Conservation (phyloP, 208 protist genomes). For the Leishmania turanica region DNA sequence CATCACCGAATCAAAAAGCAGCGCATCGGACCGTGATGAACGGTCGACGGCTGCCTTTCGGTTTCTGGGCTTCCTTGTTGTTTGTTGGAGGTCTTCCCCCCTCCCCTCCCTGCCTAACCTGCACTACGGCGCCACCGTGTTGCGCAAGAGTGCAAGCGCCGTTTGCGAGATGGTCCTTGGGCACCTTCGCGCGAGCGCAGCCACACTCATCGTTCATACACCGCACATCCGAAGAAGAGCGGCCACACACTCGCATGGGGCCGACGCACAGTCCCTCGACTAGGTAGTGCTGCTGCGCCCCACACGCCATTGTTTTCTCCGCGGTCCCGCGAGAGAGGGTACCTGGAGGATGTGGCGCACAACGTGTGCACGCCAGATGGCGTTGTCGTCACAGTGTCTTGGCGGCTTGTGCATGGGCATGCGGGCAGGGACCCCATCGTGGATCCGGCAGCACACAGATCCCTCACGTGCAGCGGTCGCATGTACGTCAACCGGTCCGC, state of each 20-base stretch:
- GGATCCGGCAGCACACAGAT: neutral
- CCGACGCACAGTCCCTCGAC: neutral
- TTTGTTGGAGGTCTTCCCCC: too few relatives aligned
- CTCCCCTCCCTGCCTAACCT: too few relatives aligned
- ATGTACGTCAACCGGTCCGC: neutral
- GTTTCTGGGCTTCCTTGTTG: too few relatives aligned
- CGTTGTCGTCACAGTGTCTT: neutral
- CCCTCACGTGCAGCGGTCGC: neutral
- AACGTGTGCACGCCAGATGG: neutral
- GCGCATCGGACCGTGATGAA: too few relatives aligned
- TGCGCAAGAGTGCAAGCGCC: too few relatives aligned
- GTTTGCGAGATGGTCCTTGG: accelerated
- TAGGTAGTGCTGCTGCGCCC: neutral
- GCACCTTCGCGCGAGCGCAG: too few relatives aligned
- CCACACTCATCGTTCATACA: too few relatives aligned
- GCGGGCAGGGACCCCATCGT: neutral
- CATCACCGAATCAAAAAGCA: too few relatives aligned
- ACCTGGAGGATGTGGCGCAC: neutral
- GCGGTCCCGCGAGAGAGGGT: neutral
- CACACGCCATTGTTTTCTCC: neutral
- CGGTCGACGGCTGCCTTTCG: too few relatives aligned
- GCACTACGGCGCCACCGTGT: too few relatives aligned
- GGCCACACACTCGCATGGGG: neutral
- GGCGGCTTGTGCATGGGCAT: neutral
- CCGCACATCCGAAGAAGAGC: too few relatives aligned